Evolutionary conservation across 768 basidiomycete species (phyloP), one percentile per base, ranked within the genome.

Genomic region (Floccularia luteovirens): DNA sequence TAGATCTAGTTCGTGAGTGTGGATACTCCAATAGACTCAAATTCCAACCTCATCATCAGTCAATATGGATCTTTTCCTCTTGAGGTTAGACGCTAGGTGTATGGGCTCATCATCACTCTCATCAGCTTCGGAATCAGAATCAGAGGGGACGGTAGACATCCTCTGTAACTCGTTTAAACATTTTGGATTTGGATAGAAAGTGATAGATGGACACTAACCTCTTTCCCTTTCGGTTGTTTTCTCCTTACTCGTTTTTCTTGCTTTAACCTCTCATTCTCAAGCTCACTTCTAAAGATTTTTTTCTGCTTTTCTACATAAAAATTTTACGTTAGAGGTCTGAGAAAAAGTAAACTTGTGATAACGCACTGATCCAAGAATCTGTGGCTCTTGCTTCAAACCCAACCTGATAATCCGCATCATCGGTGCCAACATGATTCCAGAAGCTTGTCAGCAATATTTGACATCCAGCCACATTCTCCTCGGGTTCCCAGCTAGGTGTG

Each of bases 401-500:
- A 23, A 66, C 42, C 7, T 46, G 31, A 55, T 81, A 81, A 48
- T 82, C 77, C 0, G 66, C 36, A 38, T 82, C 53, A 43, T 84
- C 78, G 13, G 55, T 53, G 1, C 82, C 82, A 14, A 85, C 48
- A 38, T 80, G 67, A 4, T 57, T 52, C 79, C 79, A 82, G 53
- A 87, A 87, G 45, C 75, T 77, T n/a, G 55, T 44, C 19, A 84
- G 57, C 12, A 87, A 63, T 14, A 77, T 69, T 12, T 70, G 57
- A 51, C 84, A 87, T 20, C 67, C 61, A 24, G 53, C 47, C 11
- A 87, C 64, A 51, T 87, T 82, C 5, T 57, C 59, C 37, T 66
- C 58, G 8, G 84, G 84, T 43, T 86, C 84, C 83, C 83, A 86
- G 48, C 84, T 86, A 19, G n/a, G 44, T 31, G 12, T 46, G 16